These are phyloP conservation scores for Martensiomyces pterosporus DNA, from an alignment of 192 early-diverging fungal genomes.

Conservation along the genomic window DNA sequence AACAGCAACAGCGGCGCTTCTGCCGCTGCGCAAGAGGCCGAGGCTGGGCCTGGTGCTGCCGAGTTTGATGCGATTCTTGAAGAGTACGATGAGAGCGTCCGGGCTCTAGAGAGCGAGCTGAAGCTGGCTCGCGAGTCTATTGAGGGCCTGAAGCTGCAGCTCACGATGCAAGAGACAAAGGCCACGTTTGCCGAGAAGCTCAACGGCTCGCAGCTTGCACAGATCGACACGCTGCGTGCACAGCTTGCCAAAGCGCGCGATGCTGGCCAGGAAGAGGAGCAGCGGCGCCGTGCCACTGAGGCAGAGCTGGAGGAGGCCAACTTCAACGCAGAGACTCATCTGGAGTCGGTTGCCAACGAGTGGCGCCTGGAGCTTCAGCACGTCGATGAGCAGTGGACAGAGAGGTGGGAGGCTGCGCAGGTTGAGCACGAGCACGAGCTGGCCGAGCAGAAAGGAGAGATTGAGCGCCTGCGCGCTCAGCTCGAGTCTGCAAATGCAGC, in stretches of 20 bases:
- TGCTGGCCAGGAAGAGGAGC: constrained; percentile 41
- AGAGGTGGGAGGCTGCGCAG: constrained; percentile 39
- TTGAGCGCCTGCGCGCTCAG: neutral
- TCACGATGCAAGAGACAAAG: constrained; percentile 56
- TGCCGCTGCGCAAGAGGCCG: too few relatives aligned
- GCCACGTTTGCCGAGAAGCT: constrained; percentile 47
- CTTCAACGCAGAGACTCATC: constrained; percentile 30
- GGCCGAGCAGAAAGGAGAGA: constrained; percentile 9
- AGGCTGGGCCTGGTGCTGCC: constrained; percentile 47
- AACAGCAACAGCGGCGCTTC: constrained; percentile 4
- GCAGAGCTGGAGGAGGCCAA: constrained; percentile 54
- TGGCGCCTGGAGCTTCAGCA: constrained; percentile 37
- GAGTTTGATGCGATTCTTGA: constrained; percentile 67
- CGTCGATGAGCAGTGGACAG: constrained; percentile 40
- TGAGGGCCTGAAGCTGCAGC: constrained; percentile 52
- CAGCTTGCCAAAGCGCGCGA: constrained; percentile 44
- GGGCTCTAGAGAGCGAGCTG: constrained; percentile 59
- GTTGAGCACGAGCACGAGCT: constrained; percentile 12
- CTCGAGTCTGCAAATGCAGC: neutral
- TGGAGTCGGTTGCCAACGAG: constrained; percentile 20
- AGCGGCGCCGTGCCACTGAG: constrained; percentile 46
- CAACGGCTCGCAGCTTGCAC: constrained; percentile 46
- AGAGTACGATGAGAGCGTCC: constrained; percentile 65
- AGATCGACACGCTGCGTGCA: constrained; percentile 44
- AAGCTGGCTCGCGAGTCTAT: constrained; percentile 55